A percentile compares a stretch with the other conserved stretches of the same genome.
These are phyloP conservation scores for Hypoxylon lenormandii DNA, from an alignment of 495 filamentous ascomycete genomes.

Conservation along the genomic window DNA sequence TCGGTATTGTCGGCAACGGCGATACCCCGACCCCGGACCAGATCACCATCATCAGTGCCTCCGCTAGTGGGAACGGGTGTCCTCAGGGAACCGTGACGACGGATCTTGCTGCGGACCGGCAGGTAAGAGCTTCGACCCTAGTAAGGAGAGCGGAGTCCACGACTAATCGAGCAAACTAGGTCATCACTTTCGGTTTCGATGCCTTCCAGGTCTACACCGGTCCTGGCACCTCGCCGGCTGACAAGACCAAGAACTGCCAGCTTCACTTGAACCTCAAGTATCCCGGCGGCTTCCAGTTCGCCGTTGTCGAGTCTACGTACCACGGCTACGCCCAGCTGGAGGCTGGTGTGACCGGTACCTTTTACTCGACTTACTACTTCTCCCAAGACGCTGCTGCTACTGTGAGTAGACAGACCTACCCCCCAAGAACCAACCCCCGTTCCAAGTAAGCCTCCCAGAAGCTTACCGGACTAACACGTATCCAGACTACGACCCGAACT, in stretches of 20 bases:
- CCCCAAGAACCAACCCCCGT: neutral
- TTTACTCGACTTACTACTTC: slow-evolving; percentile 71
- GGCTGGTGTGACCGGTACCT: slow-evolving; percentile 64
- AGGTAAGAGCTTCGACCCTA: slow-evolving; percentile 50
- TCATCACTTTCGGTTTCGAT: slow-evolving; percentile 70
- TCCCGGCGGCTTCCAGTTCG: slow-evolving; percentile 70
- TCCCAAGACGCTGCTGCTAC: slow-evolving; percentile 61
- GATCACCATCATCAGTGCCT: slow-evolving; percentile 66
- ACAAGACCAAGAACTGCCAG: slow-evolving; percentile 70
- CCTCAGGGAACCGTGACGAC: slow-evolving; percentile 64
- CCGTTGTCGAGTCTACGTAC: slow-evolving; percentile 67
- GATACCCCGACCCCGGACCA: slow-evolving; percentile 55
- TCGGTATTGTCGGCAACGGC: slow-evolving; percentile 50
- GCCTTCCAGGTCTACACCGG: slow-evolving; percentile 69
- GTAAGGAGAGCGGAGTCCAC: neutral
- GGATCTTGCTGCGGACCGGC: slow-evolving; percentile 64
- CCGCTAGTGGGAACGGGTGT: slow-evolving; percentile 71
- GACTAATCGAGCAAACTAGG: slow-evolving; percentile 48
- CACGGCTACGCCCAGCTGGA: slow-evolving; percentile 69
- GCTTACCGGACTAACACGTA: slow-evolving; percentile 20
- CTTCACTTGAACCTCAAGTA: slow-evolving; percentile 69
- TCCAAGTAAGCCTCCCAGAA: neutral
- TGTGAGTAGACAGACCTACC: slow-evolving; percentile 41
- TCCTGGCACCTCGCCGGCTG: slow-evolving; percentile 53
- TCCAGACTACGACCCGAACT: slow-evolving; percentile 62